These are phyloP conservation scores for Candida ipomoeae DNA, from an alignment of 805 yeast species.

Conservation along the genomic window DNA sequence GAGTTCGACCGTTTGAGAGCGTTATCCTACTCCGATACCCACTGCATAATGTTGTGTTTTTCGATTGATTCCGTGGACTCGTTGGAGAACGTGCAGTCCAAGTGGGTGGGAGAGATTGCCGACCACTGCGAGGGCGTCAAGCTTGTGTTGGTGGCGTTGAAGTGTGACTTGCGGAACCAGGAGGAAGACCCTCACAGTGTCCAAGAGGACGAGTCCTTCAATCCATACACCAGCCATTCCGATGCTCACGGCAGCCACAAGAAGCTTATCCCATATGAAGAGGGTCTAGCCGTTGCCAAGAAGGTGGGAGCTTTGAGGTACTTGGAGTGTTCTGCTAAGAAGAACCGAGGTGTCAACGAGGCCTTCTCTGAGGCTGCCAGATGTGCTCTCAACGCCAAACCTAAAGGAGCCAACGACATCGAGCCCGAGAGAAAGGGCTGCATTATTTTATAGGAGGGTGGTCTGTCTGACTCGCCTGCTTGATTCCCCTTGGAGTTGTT, in stretches of 20 bases:
- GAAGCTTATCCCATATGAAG: conserved; percentile 78
- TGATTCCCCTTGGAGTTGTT: not conserved
- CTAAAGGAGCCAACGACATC: conserved; percentile 63
- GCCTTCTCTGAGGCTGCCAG: conserved; percentile 98
- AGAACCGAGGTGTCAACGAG: conserved; percentile 97
- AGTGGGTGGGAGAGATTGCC: conserved; percentile 96
- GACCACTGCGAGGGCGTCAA: conserved; percentile 97
- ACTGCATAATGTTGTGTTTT: conserved; percentile 94
- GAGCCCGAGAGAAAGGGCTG: conserved; percentile 40
- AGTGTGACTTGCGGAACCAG: conserved; percentile 82
- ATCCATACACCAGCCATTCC: conserved; percentile 29
- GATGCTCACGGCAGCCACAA: conserved; percentile 37
- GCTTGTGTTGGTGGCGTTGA: conserved; percentile 86
- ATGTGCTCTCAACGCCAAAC: conserved; percentile 86
- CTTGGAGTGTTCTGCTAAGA: conserved; percentile 94
- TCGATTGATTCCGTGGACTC: conserved; percentile 93
- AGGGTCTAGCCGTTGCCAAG: conserved; percentile 90
- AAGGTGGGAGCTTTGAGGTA: conserved; percentile 91
- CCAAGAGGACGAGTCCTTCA: conserved; percentile 26
- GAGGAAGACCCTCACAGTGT: conserved; percentile 37
- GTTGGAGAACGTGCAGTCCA: conserved; percentile 87
- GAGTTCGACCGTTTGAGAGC: conserved; percentile 94
- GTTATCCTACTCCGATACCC: conserved; percentile 89
- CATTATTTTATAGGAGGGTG: conserved; percentile 29
- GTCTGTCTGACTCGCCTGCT: not conserved